Evolutionary conservation across 1,139 yeast genomes (phyloP).

Genomic region (Pneumocystis wakefieldiae): DNA sequence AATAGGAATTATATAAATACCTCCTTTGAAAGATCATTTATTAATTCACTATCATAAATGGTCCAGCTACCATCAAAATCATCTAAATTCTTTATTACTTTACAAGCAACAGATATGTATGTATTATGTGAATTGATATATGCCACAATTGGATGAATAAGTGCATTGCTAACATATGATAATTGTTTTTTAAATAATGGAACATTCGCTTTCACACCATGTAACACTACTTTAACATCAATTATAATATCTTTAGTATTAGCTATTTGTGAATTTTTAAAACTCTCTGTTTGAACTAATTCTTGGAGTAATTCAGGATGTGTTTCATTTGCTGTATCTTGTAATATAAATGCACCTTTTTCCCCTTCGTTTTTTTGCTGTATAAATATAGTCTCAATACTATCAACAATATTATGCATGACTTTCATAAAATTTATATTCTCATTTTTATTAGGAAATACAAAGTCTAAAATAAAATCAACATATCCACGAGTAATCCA

Average conservation of each 20-base stretch:
- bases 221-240: constrained; percentile 63
- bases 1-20: background rate
- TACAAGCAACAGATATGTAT: constrained; percentile 72
- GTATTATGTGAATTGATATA: constrained; percentile 84
- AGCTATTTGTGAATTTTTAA: background rate
- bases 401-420: constrained; percentile 28
- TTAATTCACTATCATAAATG: constrained; percentile 69
- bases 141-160: constrained; percentile 87
- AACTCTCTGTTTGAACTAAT: background rate
- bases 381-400: constrained; percentile 23
- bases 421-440: constrained; percentile 28
- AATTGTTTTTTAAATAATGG: constrained; percentile 76
- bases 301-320: background rate
- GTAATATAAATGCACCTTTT: background rate
- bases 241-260: constrained; percentile 34
- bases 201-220: constrained; percentile 74
- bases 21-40: constrained; percentile 66
- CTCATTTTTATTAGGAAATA: constrained; percentile 51
- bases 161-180: constrained; percentile 77
- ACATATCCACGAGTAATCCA: constrained; percentile 90
- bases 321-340: background rate
- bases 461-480: constrained; percentile 81
- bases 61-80: constrained; percentile 98
- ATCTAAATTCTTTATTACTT: constrained; percentile 58
- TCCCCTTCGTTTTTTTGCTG: background rate